Percentiles rank a stretch among this genome's conserved stretches.
Evolutionary conservation across 1,139 yeast genomes (phyloP).

Genomic region (Yamadazyma trypodendri): DNA sequence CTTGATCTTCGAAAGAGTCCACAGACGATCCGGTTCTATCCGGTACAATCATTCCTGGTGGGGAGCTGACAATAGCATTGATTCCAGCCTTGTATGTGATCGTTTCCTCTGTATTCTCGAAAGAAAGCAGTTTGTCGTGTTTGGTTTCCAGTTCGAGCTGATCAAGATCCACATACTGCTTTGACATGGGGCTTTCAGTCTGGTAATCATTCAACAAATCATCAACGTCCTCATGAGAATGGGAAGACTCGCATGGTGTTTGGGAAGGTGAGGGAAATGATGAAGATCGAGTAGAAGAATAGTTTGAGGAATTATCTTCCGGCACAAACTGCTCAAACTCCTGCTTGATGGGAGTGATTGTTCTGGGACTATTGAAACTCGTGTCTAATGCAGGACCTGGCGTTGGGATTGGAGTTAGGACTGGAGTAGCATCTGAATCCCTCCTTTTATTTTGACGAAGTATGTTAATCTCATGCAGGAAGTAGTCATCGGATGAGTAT

Average conservation of each 20-base stretch:
- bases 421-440: slow-evolving; percentile 2
- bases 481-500: slow-evolving; percentile 6
- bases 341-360: slow-evolving; percentile 2
- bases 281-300: slow-evolving; percentile 10
- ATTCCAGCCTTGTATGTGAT: neutral
- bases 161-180: neutral
- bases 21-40: neutral
- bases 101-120: neutral
- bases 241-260: slow-evolving; percentile 1
- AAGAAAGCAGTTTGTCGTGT: neutral
- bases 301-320: slow-evolving; percentile 6
- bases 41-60: no score
- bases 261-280: slow-evolving; percentile 11
- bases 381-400: slow-evolving; percentile 1
- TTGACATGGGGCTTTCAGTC: slow-evolving; percentile 13
- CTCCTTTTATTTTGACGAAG: neutral
- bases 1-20: neutral
- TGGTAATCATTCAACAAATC: slow-evolving; percentile 13
- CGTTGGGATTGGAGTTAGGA: neutral
- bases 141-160: neutral
- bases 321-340: slow-evolving; percentile 1
- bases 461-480: neutral
- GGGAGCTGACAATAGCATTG: neutral
- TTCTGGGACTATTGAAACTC: slow-evolving; percentile 3
- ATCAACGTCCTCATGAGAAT: slow-evolving; percentile 11